Conservation (phyloP, 1,284 basidiomycete species). For the Cerrena zonata region DNA sequence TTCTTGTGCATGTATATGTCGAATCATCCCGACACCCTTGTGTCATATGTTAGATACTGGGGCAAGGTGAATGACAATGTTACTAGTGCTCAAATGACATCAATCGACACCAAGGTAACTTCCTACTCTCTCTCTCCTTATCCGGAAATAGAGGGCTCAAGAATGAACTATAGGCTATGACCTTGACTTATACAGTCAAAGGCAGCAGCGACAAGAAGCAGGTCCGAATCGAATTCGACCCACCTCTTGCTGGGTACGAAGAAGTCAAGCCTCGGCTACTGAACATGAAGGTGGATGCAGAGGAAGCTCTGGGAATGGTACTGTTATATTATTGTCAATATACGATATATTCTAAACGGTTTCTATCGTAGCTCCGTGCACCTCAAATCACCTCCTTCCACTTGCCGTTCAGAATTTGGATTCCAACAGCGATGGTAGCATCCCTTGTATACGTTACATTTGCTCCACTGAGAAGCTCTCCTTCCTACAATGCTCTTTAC, state of each 20-base stretch:
- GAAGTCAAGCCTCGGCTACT: conserved; percentile 75
- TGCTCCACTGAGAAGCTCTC: conserved; percentile 25
- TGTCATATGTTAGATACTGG: conserved; percentile 71
- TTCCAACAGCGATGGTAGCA: conserved; percentile 20
- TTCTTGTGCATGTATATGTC: conserved; percentile 82
- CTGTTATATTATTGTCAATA: conserved; percentile 7
- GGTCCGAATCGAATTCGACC: conserved; percentile 56
- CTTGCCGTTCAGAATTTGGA: conserved; percentile 30
- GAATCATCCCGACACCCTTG: conserved; percentile 71
- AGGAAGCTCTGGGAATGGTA: conserved; percentile 72
- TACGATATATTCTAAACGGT: background rate
- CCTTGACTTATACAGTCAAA: conserved; percentile 54
- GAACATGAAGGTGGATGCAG: conserved; percentile 67
- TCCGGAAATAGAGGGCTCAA: background rate
- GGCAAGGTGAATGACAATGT: conserved; percentile 56
- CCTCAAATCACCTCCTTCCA: conserved; percentile 57
- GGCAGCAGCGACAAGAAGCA: conserved; percentile 39
- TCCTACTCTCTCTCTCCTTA: background rate
- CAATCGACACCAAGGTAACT: conserved; percentile 57
- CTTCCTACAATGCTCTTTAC: conserved; percentile 15
- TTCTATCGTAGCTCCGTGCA: conserved; percentile 44
- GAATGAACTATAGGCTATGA: conserved; percentile 64
- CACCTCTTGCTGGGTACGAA: conserved; percentile 65
- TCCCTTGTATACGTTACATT: conserved; percentile 38
- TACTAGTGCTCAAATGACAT: conserved; percentile 55